These are phyloP conservation scores for Colletotrichum liaoningense DNA, from an alignment of 2,329 filamentous ascomycete genomes.

Conservation along the genomic window DNA sequence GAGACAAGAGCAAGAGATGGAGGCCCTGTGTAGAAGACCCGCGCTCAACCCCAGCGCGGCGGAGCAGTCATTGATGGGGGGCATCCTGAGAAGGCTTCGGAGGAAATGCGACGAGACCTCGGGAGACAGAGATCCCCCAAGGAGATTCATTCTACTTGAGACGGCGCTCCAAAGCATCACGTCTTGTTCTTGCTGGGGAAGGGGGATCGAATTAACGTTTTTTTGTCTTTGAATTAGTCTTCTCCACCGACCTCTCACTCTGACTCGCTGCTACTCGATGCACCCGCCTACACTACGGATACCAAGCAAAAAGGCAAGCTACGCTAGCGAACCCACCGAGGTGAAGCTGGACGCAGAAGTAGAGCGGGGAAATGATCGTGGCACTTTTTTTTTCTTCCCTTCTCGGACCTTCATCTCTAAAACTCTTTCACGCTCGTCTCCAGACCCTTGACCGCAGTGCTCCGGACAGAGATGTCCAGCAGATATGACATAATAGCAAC, in stretches of 20 bases:
- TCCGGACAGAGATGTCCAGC: not conserved
- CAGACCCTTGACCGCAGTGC: not conserved
- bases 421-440: not conserved
- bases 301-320: conserved; percentile 3
- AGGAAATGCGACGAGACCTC: conserved; percentile 16
- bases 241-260: conserved; percentile 9
- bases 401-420: not conserved
- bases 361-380: conserved; percentile 3
- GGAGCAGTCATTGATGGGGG: not conserved
- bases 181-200: conserved; percentile 18
- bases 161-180: conserved; percentile 9
- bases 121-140: conserved; percentile 22
- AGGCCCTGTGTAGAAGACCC: conserved; percentile 25
- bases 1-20: conserved; percentile 3
- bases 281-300: not conserved
- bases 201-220: conserved; percentile 22
- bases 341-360: conserved; percentile 9
- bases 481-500: conserved; percentile 15
- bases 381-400: not conserved
- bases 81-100: conserved; percentile 5
- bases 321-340: conserved; percentile 18
- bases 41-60: conserved; percentile 5
- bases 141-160: conserved; percentile 28
- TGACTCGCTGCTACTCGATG: conserved; percentile 21
- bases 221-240: conserved; percentile 25